A percentile compares a stretch with the other conserved stretches of the same genome.
Conservation (phyloP, 257 asterid species). For the Capsicum rhomboideum region DNA sequence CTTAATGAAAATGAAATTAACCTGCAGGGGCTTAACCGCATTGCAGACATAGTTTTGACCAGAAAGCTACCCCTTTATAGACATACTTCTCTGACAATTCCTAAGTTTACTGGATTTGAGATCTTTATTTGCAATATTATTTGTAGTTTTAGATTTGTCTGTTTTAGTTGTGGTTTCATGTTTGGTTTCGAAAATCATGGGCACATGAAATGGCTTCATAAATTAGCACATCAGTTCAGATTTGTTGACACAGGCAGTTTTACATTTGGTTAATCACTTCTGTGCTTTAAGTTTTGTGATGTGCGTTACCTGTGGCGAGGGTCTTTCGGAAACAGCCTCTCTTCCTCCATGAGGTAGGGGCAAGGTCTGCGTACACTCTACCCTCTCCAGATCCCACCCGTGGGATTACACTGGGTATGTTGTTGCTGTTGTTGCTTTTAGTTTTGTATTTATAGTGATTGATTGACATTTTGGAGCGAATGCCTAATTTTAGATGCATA, state of each 20-base stretch:
- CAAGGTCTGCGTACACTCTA: not conserved
- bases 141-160: not conserved
- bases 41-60: not conserved
- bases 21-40: not conserved
- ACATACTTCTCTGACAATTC: not conserved
- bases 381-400: not conserved
- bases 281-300: not conserved
- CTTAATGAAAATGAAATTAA: not conserved
- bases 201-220: not conserved
- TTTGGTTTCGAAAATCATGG: not conserved
- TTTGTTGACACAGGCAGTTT: not conserved
- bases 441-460: constrained; percentile 1
- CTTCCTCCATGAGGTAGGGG: not conserved
- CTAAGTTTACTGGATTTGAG: not conserved
- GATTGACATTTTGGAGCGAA: constrained; percentile 5
- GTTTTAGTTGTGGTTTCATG: not conserved
- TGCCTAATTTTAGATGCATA: constrained; percentile 68
- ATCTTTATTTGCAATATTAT: not conserved
- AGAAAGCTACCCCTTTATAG: not conserved
- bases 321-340: not conserved
- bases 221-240: not conserved
- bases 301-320: not conserved
- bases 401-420: not conserved
- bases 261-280: not conserved
- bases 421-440: not conserved